Percentiles rank a stretch among this genome's conserved stretches.
phyloP scores from a whole-genome alignment of 1,284 basidiomycete genomes.

The Vanrija sp. region DNA sequence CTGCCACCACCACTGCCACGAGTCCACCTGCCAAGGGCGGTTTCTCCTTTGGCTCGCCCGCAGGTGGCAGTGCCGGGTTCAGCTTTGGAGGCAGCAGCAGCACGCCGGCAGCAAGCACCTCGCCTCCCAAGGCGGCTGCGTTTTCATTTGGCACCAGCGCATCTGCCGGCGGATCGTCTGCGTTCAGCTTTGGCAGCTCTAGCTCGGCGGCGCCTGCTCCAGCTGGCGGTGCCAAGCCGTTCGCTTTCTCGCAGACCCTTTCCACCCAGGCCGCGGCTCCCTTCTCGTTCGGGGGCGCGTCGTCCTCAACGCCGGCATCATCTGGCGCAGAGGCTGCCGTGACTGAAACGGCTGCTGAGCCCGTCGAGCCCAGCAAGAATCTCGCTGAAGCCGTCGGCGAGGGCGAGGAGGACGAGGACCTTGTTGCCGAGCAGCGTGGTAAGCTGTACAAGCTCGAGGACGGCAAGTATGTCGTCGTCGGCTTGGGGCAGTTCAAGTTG shows the following conservation, averaged over 20 bases:
- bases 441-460: constrained; percentile 61
- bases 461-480: constrained; percentile 47
- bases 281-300: constrained; percentile 12
- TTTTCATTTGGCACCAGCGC: constrained; percentile 6
- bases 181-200: constrained; percentile 11
- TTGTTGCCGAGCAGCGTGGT: constrained; percentile 58
- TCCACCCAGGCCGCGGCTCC: constrained; percentile 2
- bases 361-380: constrained; percentile 31
- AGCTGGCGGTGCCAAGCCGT: constrained; percentile 17
- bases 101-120: neutral
- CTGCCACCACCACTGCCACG: constrained; percentile 6
- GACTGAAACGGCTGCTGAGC: constrained; percentile 1
- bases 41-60: constrained; percentile 18
- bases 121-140: constrained; percentile 1
- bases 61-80: constrained; percentile 4
- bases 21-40: constrained; percentile 14
- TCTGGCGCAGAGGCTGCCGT: constrained; percentile 12
- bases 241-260: constrained; percentile 14
- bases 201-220: constrained; percentile 3
- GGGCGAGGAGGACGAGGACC: constrained; percentile 73
- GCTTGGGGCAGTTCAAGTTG: constrained; percentile 39
- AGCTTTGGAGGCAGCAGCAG: constrained; percentile 9
- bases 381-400: constrained; percentile 37
- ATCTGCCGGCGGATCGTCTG: neutral
- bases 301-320: constrained; percentile 3